phyloP scores from a whole-genome alignment of 2,329 filamentous ascomycete species.

The Pseudocercospora pini-densiflorae region DNA sequence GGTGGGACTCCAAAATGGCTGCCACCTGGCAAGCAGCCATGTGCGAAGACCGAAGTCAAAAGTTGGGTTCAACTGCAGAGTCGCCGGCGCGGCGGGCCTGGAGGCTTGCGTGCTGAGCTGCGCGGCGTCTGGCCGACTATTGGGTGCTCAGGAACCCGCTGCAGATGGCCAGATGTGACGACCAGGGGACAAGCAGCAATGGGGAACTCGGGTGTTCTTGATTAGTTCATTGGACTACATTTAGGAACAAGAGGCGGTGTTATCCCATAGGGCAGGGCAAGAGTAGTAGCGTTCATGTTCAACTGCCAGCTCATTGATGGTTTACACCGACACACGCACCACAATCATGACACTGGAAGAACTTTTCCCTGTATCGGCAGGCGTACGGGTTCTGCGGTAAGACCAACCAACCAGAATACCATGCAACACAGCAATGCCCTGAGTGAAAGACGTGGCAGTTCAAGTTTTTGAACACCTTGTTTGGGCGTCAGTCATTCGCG shows the following conservation, averaged over 20 bases:
- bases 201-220: constrained; percentile 12
- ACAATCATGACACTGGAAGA: constrained; percentile 4
- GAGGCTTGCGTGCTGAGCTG: constrained; percentile 10
- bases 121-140: constrained; percentile 11
- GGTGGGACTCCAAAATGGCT: not conserved
- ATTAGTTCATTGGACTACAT: constrained; percentile 14
- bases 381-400: not conserved
- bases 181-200: not conserved
- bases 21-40: not conserved
- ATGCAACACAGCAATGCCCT: not conserved
- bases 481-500: not conserved
- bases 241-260: constrained; percentile 9
- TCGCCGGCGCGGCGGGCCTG: constrained; percentile 5
- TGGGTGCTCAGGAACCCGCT: constrained; percentile 13
- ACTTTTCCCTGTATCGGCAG: constrained; percentile 10
- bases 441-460: not conserved
- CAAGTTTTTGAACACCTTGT: not conserved
- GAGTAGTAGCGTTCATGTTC: not conserved
- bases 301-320: constrained; percentile 8
- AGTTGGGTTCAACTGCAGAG: constrained; percentile 11
- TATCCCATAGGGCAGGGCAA: constrained; percentile 12
- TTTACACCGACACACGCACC: constrained; percentile 8
- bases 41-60: not conserved
- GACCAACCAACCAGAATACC: not conserved
- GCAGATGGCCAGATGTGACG: constrained; percentile 2